Percentiles rank a stretch among this genome's conserved stretches.
Conservation (phyloP, 345 rosid species). For the Anastatica hierochuntica region DNA sequence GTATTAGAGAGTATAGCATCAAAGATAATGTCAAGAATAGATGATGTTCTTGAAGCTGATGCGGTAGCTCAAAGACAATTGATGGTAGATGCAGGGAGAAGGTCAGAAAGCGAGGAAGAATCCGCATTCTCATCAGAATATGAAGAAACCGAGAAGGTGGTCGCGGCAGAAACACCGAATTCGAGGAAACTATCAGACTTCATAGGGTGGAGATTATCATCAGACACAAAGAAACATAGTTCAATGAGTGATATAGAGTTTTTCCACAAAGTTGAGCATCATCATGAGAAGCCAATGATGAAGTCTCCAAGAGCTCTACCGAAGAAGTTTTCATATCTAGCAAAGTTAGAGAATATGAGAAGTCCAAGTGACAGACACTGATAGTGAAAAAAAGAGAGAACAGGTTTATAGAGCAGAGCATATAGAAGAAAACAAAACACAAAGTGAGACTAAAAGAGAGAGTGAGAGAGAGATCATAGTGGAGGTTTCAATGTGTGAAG, state of each 20-base stretch:
- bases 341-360: slow-evolving; percentile 64
- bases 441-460: too few species aligned
- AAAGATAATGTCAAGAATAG: slow-evolving; percentile 61
- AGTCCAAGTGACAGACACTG: slow-evolving; percentile 56
- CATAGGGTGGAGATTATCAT: slow-evolving; percentile 62
- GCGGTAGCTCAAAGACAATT: slow-evolving; percentile 23
- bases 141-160: slow-evolving; percentile 17
- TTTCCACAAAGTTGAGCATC: slow-evolving; percentile 21
- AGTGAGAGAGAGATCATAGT: background rate
- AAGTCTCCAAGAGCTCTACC: slow-evolving; percentile 30
- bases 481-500: slow-evolving; percentile 4
- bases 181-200: slow-evolving; percentile 62
- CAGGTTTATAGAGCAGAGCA: too few species aligned
- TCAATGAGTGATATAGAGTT: slow-evolving; percentile 27
- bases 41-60: slow-evolving; percentile 72
- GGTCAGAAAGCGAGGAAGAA: slow-evolving; percentile 22
- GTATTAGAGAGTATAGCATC: slow-evolving; percentile 70
- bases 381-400: background rate
- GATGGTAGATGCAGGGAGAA: slow-evolving; percentile 15
- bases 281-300: slow-evolving; percentile 26
- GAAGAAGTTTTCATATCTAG: slow-evolving; percentile 52
- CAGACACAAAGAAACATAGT: slow-evolving; percentile 25
- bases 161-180: slow-evolving; percentile 33
- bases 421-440: background rate
- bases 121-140: slow-evolving; percentile 11